Percentiles rank a stretch among this genome's conserved stretches.
phyloP scores from a whole-genome alignment of 345 rosid genomes.

The Garcia nutans region DNA sequence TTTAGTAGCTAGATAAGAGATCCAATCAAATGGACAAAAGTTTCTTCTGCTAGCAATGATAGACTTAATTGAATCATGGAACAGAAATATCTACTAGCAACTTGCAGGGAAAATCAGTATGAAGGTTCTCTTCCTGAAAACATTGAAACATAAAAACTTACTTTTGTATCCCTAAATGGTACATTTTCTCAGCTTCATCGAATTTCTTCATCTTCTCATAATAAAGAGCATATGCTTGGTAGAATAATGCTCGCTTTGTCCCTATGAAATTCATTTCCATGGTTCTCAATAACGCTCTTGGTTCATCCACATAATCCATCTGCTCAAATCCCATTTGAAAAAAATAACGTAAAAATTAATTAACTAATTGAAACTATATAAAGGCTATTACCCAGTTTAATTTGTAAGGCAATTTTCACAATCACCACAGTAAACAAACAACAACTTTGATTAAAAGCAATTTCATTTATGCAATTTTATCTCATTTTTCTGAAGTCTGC shows the following conservation, averaged over 20 bases:
- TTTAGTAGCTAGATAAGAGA: neutral
- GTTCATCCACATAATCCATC: slow-evolving; percentile 97
- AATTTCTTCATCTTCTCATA: slow-evolving; percentile 82
- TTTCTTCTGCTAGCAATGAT: neutral
- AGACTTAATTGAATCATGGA: neutral
- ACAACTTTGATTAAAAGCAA: neutral
- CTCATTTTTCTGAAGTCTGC: no score
- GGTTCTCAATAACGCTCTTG: slow-evolving; percentile 54
- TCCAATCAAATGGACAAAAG: neutral
- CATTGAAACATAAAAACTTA: slow-evolving; percentile 34
- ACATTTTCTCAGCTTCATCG: slow-evolving; percentile 90
- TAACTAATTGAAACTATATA: neutral
- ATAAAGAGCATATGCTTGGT: slow-evolving; percentile 87
- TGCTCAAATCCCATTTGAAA: slow-evolving; percentile 27
- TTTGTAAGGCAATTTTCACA: neutral
- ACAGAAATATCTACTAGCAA: neutral
- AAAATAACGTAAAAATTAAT: neutral
- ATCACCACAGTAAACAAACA: neutral
- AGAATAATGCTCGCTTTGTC: slow-evolving; percentile 61
- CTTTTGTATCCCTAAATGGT: slow-evolving; percentile 75
- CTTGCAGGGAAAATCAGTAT: neutral
- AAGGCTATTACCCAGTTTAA: neutral
- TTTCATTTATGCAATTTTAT: neutral
- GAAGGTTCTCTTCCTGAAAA: neutral
- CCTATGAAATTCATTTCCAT: slow-evolving; percentile 86